Evolutionary conservation across 75 land plant species (phyloP), one percentile per base, ranked within the genome.

Genomic region (Picea glauca): DNA sequence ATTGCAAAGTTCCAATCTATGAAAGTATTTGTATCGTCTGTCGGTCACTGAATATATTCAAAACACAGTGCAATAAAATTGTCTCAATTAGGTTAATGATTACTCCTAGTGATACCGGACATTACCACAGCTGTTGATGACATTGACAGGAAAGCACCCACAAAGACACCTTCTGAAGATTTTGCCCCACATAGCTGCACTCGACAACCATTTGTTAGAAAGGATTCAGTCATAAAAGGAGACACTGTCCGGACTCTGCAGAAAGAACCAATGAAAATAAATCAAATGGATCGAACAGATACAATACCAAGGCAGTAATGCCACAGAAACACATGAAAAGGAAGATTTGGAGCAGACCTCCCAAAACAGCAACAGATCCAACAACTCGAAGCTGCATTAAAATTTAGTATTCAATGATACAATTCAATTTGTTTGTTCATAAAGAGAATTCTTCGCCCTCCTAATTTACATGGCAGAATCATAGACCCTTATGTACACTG

Each of bases 41-140:
- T 32, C 3, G 4, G 67, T 13, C 15, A 13, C 32, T 64, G 17
- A 4, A 13, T 31, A 64, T 31, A 64, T 32, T n/a, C 32, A 4
- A 31, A 64, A 64, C 4, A 64, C 33, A 14, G 13, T 30, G 67
- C 14, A 64, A 32, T 50, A 9, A 50, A 50, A 50, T 50, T 50
- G 56, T 50, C 56, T 50, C 12, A 50, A 50, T 50, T 50, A 50
- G 56, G 56, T 50, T 50, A 50, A 50, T 2, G 12, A 9, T 50
- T 50, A 50, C 12, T 50, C 11, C 56, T 12, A 50, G 61, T 13
- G 62, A 58, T 21, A 58, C 74, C 66, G 40, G 65, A 72, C 31
- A 31, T 76, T 90, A 96, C 99, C 97, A 98, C 99, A 80, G 98
- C 98, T 14, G 99, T 98, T 38, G 99, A 98, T 33, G 99, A 98